Percentiles rank a stretch among this genome's conserved stretches.
These are phyloP conservation scores for Xylaria sp. DNA, from an alignment of 2,329 filamentous ascomycete genomes.

Conservation along the genomic window DNA sequence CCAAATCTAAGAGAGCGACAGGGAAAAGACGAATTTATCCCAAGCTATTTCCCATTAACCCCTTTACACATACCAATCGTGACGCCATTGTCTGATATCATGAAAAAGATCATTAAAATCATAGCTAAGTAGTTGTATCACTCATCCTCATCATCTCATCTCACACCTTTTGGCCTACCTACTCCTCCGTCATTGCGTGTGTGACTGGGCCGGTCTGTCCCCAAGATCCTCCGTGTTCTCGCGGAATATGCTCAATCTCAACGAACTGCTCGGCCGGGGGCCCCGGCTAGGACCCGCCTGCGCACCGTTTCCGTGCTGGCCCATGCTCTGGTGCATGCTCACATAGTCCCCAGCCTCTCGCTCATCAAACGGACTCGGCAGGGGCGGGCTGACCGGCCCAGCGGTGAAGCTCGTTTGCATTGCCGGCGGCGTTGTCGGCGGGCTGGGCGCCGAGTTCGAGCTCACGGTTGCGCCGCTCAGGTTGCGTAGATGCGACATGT, in stretches of 20 bases:
- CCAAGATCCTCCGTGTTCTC: slow-evolving; percentile 44
- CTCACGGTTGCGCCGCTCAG: slow-evolving; percentile 56
- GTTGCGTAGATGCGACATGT: slow-evolving; percentile 54
- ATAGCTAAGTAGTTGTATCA: slow-evolving; percentile 1
- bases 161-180: no score
- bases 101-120: slow-evolving; percentile 7
- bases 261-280: slow-evolving; percentile 20
- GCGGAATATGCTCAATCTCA: slow-evolving; percentile 43
- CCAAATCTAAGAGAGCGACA: not conserved
- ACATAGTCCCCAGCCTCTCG: slow-evolving; percentile 34
- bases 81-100: not conserved
- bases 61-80: not conserved
- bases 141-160: not conserved
- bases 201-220: slow-evolving; percentile 13
- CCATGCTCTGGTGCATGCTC: slow-evolving; percentile 14
- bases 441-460: slow-evolving; percentile 39
- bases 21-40: not conserved
- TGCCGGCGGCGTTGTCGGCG: slow-evolving; percentile 31
- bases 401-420: slow-evolving; percentile 6
- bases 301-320: no score
- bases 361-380: slow-evolving; percentile 36
- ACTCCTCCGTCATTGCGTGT: slow-evolving; percentile 23
- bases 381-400: slow-evolving; percentile 26
- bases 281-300: slow-evolving; percentile 2
- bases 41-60: not conserved